phyloP scores from a whole-genome alignment of 495 filamentous ascomycete species.

The Monascus purpureus region DNA sequence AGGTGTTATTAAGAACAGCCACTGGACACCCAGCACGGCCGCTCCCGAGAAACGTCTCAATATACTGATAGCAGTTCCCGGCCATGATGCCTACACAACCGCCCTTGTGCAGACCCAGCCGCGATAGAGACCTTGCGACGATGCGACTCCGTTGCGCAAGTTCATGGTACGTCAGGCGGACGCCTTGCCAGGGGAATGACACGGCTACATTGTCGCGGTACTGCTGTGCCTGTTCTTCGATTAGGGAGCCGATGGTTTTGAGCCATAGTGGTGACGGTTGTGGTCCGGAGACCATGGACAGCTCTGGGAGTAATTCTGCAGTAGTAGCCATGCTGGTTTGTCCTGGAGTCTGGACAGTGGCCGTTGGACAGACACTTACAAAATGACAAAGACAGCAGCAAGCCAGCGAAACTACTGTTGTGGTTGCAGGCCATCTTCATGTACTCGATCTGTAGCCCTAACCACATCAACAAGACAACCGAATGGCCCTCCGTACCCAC shows the following conservation, averaged over 20 bases:
- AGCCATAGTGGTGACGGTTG: slow-evolving; percentile 6
- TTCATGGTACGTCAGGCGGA: slow-evolving; percentile 9
- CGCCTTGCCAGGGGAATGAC: slow-evolving; percentile 11
- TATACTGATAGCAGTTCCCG: slow-evolving; percentile 13
- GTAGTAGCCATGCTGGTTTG: slow-evolving; percentile 2
- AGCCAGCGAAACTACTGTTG: too few species aligned
- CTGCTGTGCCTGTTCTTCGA: slow-evolving; percentile 8
- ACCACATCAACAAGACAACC: too few species aligned
- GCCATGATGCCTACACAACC: slow-evolving; percentile 14
- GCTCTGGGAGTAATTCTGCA: neutral
- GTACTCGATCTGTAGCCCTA: too few species aligned
- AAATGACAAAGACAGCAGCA: too few species aligned
- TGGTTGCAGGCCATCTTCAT: too few species aligned
- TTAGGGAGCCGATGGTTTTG: slow-evolving; percentile 7
- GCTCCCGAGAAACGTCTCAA: slow-evolving; percentile 11
- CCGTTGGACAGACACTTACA: too few species aligned
- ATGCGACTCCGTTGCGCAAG: slow-evolving; percentile 7
- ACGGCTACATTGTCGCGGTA: slow-evolving; percentile 4
- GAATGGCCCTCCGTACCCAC: too few species aligned
- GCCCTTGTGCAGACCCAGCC: slow-evolving; percentile 9
- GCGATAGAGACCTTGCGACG: slow-evolving; percentile 8
- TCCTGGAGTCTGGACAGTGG: too few species aligned
- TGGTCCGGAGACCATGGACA: slow-evolving; percentile 8
- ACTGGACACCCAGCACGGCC: slow-evolving; percentile 12
- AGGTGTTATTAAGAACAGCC: slow-evolving; percentile 15